Conservation (phyloP, 2,329 filamentous ascomycete genomes). For the Aspergillus neotritici region DNA sequence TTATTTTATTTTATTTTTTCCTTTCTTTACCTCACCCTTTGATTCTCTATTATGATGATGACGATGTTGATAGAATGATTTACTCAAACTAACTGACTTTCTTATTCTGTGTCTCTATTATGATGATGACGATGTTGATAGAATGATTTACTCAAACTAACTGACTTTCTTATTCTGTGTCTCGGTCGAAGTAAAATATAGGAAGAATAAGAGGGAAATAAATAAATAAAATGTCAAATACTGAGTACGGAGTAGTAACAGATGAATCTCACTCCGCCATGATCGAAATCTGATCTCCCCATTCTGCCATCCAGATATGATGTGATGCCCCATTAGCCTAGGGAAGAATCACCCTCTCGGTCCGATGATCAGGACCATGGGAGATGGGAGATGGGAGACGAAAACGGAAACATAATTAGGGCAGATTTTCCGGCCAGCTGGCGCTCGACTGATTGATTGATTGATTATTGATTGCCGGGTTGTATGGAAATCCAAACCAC, state of each 20-base stretch:
- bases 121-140: background rate
- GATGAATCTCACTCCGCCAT: conserved; percentile 7
- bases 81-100: background rate
- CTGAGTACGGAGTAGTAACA: conserved; percentile 2
- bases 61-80: background rate
- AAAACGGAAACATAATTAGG: too few relatives aligned
- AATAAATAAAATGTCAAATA: conserved; percentile 5
- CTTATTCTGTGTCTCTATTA: conserved; percentile 1
- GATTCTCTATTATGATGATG: background rate
- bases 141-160: background rate
- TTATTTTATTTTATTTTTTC: conserved; percentile 10
- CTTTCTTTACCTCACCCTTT: conserved; percentile 1
- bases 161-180: background rate
- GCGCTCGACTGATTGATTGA: too few relatives aligned
- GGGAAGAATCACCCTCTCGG: background rate
- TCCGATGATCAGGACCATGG: too few relatives aligned
- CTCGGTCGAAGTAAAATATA: too few relatives aligned
- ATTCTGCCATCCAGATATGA: conserved; percentile 8
- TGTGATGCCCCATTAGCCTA: background rate
- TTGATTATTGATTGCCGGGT: too few relatives aligned
- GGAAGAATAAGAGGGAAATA: too few relatives aligned
- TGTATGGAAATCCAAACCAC: too few relatives aligned
- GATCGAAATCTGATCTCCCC: conserved; percentile 12
- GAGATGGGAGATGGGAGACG: background rate
- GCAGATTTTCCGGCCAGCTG: too few relatives aligned